These are phyloP conservation scores for Annulohypoxylon nitens DNA, from an alignment of 495 filamentous ascomycete genomes.

Conservation along the genomic window DNA sequence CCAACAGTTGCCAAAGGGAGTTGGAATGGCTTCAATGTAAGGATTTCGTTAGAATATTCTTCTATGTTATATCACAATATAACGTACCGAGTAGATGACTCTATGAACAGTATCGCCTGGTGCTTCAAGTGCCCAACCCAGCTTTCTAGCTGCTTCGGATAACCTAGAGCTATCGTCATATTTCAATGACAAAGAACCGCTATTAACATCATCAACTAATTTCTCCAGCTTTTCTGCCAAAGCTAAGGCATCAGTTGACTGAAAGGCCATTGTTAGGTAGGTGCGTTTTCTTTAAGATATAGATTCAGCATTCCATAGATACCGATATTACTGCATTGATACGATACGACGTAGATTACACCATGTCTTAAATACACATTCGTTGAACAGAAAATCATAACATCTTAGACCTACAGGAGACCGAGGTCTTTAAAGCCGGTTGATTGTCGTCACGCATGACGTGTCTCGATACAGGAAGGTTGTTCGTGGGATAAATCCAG, in stretches of 20 bases:
- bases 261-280: background rate
- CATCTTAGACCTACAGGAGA: background rate
- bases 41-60: background rate
- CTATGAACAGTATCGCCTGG: conserved; percentile 42
- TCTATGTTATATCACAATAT: background rate
- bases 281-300: background rate
- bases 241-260: background rate
- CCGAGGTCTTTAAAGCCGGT: background rate
- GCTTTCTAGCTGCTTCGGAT: background rate
- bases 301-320: background rate
- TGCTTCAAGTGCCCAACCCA: conserved; percentile 1
- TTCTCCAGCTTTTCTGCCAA: background rate
- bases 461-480: background rate
- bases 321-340: background rate
- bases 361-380: background rate
- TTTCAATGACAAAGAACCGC: background rate
- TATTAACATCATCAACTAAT: background rate
- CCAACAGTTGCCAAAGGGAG: conserved; percentile 51
- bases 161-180: background rate
- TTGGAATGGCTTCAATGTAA: conserved; percentile 35
- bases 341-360: background rate
- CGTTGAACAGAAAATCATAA: background rate
- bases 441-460: background rate
- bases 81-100: conserved; percentile 34
- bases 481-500: background rate